Conservation (phyloP, 2,329 filamentous ascomycete species). For the Stagonosporopsis cucurbitacearum region DNA sequence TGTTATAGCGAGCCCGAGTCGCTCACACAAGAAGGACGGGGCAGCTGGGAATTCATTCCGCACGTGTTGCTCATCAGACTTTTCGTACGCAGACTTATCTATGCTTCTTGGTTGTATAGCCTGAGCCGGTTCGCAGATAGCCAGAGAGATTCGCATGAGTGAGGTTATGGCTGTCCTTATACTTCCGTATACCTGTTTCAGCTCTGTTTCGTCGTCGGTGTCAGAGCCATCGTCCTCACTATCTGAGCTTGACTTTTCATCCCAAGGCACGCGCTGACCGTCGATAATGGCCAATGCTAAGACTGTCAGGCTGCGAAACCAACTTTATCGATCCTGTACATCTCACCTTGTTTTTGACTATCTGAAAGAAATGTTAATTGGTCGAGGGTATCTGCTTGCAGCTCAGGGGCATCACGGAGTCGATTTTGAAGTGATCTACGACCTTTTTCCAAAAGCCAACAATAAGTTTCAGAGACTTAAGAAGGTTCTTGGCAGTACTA, state of each 20-base stretch:
- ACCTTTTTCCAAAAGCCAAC: too few relatives aligned
- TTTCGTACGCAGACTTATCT: slow-evolving; percentile 36
- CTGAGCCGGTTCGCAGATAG: slow-evolving; percentile 41
- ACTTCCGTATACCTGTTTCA: slow-evolving; percentile 23
- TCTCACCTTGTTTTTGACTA: too few relatives aligned
- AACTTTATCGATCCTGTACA: background rate
- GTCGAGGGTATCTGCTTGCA: background rate
- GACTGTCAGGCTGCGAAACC: too few relatives aligned
- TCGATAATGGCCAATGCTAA: slow-evolving; percentile 3
- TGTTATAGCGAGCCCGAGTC: slow-evolving; percentile 43
- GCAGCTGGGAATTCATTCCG: background rate
- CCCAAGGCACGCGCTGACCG: background rate
- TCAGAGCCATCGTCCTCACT: background rate
- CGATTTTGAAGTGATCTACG: slow-evolving; percentile 2
- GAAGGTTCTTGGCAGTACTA: background rate
- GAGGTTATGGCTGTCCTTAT: slow-evolving; percentile 34
- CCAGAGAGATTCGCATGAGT: slow-evolving; percentile 43
- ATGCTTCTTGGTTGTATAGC: slow-evolving; percentile 36
- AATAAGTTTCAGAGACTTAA: background rate
- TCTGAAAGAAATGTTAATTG: background rate
- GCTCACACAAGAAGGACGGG: slow-evolving; percentile 20
- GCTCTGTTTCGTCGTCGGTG: background rate
- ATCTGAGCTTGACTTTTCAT: slow-evolving; percentile 3
- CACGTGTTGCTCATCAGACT: slow-evolving; percentile 29
- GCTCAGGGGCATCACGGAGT: background rate